Evolutionary conservation across 805 yeast species (phyloP).

Genomic region (Sugiyamaella mastotermitis): DNA sequence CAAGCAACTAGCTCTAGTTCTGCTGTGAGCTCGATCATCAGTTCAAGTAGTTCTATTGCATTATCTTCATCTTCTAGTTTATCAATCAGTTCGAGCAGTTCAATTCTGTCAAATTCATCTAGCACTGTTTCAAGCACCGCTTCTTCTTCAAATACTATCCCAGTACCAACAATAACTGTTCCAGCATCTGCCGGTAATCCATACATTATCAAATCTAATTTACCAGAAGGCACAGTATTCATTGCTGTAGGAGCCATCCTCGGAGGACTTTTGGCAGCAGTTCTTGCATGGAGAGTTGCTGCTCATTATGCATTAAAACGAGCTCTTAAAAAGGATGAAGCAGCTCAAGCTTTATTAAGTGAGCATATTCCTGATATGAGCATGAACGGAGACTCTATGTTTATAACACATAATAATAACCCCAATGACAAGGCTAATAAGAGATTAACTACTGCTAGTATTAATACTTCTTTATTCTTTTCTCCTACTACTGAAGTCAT

Average conservation of each 20-base stretch:
- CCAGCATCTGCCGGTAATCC: conserved; percentile 65
- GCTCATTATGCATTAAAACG: conserved; percentile 43
- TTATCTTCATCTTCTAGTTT: too few relatives aligned
- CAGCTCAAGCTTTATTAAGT: conserved; percentile 6
- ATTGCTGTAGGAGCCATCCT: conserved; percentile 72
- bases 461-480: conserved; percentile 42
- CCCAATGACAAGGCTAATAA: conserved; percentile 4
- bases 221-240: conserved; percentile 75
- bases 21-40: too few relatives aligned
- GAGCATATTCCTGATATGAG: conserved; percentile 2
- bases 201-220: conserved; percentile 43
- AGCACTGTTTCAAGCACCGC: too few relatives aligned
- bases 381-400: conserved; percentile 11
- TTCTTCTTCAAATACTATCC: too few relatives aligned
- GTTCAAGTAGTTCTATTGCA: too few relatives aligned
- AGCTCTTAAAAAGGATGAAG: conserved; percentile 43
- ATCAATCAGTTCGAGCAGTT: too few relatives aligned
- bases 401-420: too few relatives aligned
- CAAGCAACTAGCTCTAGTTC: too few relatives aligned
- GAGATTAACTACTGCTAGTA: conserved; percentile 12
- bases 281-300: conserved; percentile 47
- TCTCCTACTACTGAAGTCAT: conserved; percentile 78
- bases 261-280: conserved; percentile 49
- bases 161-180: conserved; percentile 46
- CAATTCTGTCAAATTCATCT: too few relatives aligned